phyloP scores from a whole-genome alignment of 2,329 filamentous ascomycete genomes.

The Herpotrichia juniperi region DNA sequence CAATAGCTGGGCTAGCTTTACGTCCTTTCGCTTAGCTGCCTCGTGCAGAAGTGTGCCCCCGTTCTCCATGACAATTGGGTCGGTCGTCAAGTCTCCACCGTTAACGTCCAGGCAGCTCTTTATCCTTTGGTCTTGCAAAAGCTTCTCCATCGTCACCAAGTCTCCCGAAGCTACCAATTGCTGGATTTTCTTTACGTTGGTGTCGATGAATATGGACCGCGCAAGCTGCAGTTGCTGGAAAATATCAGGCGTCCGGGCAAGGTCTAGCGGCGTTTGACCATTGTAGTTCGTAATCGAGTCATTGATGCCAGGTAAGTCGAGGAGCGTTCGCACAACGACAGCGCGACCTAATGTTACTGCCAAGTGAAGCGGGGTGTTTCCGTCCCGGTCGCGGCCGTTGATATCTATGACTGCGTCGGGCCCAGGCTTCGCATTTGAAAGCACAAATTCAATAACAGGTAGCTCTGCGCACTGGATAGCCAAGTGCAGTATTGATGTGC shows the following conservation, averaged over 20 bases:
- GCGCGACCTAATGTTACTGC: conserved; percentile 82
- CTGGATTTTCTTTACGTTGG: conserved; percentile 84
- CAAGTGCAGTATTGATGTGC: conserved; percentile 89
- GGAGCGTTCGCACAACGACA: conserved; percentile 79
- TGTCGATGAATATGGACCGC: conserved; percentile 86
- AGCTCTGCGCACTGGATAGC: conserved; percentile 95
- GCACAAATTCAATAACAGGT: conserved; percentile 91
- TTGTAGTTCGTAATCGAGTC: conserved; percentile 85
- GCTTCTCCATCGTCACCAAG: conserved; percentile 77
- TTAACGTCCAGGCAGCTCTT: conserved; percentile 92
- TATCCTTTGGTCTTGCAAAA: conserved; percentile 83
- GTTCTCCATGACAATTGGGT: conserved; percentile 74
- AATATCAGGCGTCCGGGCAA: conserved; percentile 90
- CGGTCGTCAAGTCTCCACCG: conserved; percentile 84
- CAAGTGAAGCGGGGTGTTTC: conserved; percentile 90
- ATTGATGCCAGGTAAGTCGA: conserved; percentile 84
- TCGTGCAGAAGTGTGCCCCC: conserved; percentile 96
- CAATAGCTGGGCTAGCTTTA: conserved; percentile 84
- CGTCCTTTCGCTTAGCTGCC: conserved; percentile 85
- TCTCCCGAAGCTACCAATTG: conserved; percentile 73
- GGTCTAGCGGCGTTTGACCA: conserved; percentile 83
- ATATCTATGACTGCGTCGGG: conserved; percentile 74
- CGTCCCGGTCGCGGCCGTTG: conserved; percentile 89
- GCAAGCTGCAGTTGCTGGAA: conserved; percentile 94
- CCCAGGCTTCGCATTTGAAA: conserved; percentile 64